phyloP scores from a whole-genome alignment of 2,329 filamentous ascomycete genomes.

The Colletotrichum acutatum region DNA sequence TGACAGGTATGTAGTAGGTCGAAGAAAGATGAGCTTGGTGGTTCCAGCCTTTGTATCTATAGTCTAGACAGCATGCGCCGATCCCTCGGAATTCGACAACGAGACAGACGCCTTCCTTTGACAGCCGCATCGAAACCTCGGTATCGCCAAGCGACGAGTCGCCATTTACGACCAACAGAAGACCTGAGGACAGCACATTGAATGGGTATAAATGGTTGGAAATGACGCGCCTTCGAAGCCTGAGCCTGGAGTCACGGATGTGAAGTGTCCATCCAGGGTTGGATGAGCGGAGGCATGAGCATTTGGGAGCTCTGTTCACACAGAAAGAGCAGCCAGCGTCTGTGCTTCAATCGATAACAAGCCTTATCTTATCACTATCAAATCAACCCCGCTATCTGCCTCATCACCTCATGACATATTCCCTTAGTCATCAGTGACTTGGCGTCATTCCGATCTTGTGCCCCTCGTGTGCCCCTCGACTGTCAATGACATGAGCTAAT shows the following conservation, averaged over 20 bases:
- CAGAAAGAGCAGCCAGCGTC: neutral
- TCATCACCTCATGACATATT: no score
- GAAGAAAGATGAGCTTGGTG: neutral
- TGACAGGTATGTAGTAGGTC: neutral
- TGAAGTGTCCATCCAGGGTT: neutral
- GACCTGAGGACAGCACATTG: no score
- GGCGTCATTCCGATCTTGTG: neutral
- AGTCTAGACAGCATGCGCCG: neutral
- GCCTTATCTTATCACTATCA: neutral
- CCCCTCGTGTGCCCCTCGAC: neutral
- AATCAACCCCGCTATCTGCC: neutral
- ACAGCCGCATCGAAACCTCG: neutral
- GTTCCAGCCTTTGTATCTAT: neutral
- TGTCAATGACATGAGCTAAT: neutral
- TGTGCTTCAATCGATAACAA: neutral
- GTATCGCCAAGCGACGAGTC: neutral
- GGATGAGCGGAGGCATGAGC: neutral
- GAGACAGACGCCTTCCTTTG: no score
- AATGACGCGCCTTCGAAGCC: neutral
- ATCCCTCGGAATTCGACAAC: neutral
- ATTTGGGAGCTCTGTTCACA: neutral
- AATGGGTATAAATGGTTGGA: neutral
- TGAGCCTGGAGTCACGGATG: neutral
- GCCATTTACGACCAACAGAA: no score
- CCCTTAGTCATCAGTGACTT: neutral